Evolutionary conservation across 106 monocot genomes (phyloP).

Genomic region (Platanthera zijinensis): DNA sequence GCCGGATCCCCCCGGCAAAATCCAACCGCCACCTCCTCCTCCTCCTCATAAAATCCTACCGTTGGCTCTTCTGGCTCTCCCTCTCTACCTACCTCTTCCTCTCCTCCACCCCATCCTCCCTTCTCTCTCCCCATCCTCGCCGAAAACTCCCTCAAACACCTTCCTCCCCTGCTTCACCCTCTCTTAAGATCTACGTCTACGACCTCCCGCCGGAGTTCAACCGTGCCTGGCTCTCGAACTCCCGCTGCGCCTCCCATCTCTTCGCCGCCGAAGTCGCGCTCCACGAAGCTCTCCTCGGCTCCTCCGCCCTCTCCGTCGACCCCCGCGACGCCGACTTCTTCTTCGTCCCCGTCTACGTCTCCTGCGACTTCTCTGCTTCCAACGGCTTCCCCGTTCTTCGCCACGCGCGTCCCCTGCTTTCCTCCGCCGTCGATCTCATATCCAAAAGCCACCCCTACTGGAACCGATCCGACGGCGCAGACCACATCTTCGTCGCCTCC

Average conservation of each 20-base stretch:
- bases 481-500: conserved; percentile 93
- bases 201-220: conserved; percentile 66
- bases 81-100: conserved; percentile 49
- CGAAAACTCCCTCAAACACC: conserved; percentile 30
- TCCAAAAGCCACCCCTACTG: conserved; percentile 55
- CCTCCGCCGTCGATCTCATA: conserved; percentile 42
- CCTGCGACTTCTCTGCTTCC: conserved; percentile 83
- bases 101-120: conserved; percentile 15
- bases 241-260: conserved; percentile 65
- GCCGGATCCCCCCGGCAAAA: conserved; percentile 9
- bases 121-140: conserved; percentile 20
- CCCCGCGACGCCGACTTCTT: conserved; percentile 65
- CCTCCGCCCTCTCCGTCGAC: conserved; percentile 25
- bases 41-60: conserved; percentile 24
- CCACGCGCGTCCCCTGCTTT: conserved; percentile 55
- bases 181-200: conserved; percentile 64
- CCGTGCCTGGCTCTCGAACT: conserved; percentile 47
- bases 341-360: conserved; percentile 91
- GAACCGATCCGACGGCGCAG: conserved; percentile 59
- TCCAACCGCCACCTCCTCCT: conserved; percentile 4
- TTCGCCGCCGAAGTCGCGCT: conserved; percentile 92
- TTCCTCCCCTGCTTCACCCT: conserved; percentile 10
- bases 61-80: conserved; percentile 34
- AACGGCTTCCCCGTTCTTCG: conserved; percentile 75
- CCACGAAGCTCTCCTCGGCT: conserved; percentile 58